Evolutionary conservation across 306 rosid species (phyloP), one percentile per base, ranked within the genome.

Genomic region (Gleditsia sinensis): DNA sequence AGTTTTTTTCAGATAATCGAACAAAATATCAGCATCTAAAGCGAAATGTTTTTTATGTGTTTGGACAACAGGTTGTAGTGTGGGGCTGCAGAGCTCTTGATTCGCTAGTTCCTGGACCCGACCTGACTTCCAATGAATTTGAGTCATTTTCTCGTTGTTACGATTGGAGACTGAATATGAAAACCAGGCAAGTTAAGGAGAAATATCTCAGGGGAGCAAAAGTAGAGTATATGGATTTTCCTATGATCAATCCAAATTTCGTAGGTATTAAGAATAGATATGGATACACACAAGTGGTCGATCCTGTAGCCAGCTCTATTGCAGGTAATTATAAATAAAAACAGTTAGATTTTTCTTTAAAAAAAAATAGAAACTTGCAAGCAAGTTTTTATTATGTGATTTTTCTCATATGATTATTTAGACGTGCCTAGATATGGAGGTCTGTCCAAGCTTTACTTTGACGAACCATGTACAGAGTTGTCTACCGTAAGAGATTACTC

Each of bases 11-110:
- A 11, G n/a, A 12, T 54, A 54, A 11, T 4, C 5, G 40, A 30
- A 16, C 17, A 20, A 33, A 9, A 60, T 60, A 2, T 36, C 28
- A 19, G 7, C 33, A 11, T 19, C 23, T 12, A 37, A 37, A 13
- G 37, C 2, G 13, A 19, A 25, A 6, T 12, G 43, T 37, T 14
- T 16, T 10, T n/a, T 8, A 28, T 27, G 36, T 73, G 65, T 55
- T 2, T 25, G n/a, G n/a, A n/a, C 28, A 57, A 53, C 82, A 88
- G 92, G 89, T 81, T 72, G 83, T 83, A 34, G 75, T 84, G 16
- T 45, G 89, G 85, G 89, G 82, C 24, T 87, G 89, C 33, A 83
- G 83, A 75, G 87, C 87, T 53, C 78, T 55, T n/a, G 82, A 75
- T 21, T 75, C 92, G 3, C 12, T 85, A 13, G 21, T 83, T 68